These are phyloP conservation scores for Allomyces macrogynus DNA, from an alignment of 192 early-diverging fungal genomes.

Conservation along the genomic window DNA sequence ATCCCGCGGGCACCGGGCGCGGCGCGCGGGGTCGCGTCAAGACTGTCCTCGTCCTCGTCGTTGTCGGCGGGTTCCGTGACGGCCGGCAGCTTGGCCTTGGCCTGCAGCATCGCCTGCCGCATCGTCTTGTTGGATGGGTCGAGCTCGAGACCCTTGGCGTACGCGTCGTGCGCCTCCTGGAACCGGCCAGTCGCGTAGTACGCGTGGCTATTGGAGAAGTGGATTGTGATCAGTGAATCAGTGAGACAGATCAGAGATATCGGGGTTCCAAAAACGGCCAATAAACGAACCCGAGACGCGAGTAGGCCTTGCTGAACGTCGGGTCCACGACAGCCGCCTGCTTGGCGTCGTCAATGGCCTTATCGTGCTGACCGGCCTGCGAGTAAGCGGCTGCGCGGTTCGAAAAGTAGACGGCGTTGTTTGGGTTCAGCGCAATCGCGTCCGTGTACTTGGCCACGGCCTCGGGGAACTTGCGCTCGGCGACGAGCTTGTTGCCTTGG, in stretches of 20 bases:
- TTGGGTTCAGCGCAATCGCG: constrained; percentile 63
- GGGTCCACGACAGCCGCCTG: constrained; percentile 68
- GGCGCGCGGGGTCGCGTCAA: constrained; percentile 1
- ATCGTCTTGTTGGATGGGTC: constrained; percentile 67
- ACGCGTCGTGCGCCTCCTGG: constrained; percentile 67
- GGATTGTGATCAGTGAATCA: not conserved
- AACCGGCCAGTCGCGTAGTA: constrained; percentile 71
- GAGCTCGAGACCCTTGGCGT: constrained; percentile 67
- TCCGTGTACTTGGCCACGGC: constrained; percentile 77
- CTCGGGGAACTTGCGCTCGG: constrained; percentile 56
- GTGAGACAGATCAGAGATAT: not conserved
- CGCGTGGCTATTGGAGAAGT: constrained; percentile 37
- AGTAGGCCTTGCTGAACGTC: constrained; percentile 80
- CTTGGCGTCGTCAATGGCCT: constrained; percentile 73
- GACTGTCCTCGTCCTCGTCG: not conserved
- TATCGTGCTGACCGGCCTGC: constrained; percentile 64
- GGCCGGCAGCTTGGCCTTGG: constrained; percentile 29
- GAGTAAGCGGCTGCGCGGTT: constrained; percentile 94
- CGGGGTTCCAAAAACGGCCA: not conserved
- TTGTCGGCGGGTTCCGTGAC: not conserved
- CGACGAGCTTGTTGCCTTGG: constrained; percentile 62
- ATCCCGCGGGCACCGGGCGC: constrained; percentile 10
- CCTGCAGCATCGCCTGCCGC: constrained; percentile 48
- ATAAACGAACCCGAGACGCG: constrained; percentile 51
- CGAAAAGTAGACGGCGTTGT: constrained; percentile 87